Evolutionary conservation across 768 basidiomycete species (phyloP).

Genomic region (Phlebiopsis flavidoalba): DNA sequence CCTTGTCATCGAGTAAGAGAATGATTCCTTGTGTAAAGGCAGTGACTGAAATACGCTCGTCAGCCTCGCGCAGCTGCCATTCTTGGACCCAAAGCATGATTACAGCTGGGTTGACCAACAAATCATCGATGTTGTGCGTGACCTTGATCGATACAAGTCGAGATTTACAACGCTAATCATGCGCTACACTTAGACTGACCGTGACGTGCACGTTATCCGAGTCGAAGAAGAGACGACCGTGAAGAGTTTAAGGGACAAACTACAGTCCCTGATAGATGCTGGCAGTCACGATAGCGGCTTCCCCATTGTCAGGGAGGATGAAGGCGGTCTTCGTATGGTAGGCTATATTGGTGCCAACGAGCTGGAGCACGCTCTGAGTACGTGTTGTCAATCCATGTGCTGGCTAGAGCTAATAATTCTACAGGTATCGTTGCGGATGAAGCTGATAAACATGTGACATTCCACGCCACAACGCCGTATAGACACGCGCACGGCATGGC

Average conservation of each 20-base stretch:
- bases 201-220: slow-evolving; percentile 63
- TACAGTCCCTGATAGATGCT: slow-evolving; percentile 49
- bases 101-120: slow-evolving; percentile 80
- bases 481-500: slow-evolving; percentile 33
- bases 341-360: slow-evolving; percentile 93
- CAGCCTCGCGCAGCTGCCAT: slow-evolving; percentile 82
- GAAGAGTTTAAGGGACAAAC: slow-evolving; percentile 62
- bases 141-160: background rate
- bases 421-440: slow-evolving; percentile 73
- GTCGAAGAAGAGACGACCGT: slow-evolving; percentile 76
- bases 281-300: slow-evolving; percentile 81
- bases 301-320: slow-evolving; percentile 65
- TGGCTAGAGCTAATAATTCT: background rate
- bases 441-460: slow-evolving; percentile 59
- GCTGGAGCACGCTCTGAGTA: slow-evolving; percentile 88
- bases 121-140: slow-evolving; percentile 73
- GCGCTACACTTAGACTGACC: slow-evolving; percentile 48
- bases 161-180: background rate
- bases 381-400: slow-evolving; percentile 19
- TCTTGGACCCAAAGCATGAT: slow-evolving; percentile 86
- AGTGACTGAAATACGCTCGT: background rate
- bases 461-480: slow-evolving; percentile 45
- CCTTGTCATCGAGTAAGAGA: slow-evolving; percentile 76
- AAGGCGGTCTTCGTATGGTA: slow-evolving; percentile 57
- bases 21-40: background rate